These are phyloP conservation scores for Tremellales sp. DNA, from an alignment of 1,284 basidiomycete genomes.

Conservation along the genomic window DNA sequence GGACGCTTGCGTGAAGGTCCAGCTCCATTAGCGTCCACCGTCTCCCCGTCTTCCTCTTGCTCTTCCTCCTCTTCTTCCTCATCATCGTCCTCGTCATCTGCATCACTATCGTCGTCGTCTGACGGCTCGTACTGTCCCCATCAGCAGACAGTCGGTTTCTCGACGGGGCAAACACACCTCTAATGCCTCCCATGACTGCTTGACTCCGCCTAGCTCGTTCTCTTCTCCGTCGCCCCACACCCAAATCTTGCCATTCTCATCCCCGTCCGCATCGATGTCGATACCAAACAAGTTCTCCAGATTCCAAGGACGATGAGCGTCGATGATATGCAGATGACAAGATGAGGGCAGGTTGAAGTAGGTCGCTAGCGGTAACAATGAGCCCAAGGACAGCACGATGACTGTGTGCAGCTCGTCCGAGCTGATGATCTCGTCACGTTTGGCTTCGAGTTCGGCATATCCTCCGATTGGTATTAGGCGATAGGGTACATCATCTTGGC, in stretches of 20 bases:
- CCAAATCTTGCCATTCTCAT: constrained; percentile 48
- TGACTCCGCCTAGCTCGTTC: constrained; percentile 38
- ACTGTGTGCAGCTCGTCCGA: constrained; percentile 82
- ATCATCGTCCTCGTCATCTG: constrained; percentile 39
- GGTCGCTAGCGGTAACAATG: constrained; percentile 73
- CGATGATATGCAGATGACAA: constrained; percentile 83
- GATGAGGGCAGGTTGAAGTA: constrained; percentile 47
- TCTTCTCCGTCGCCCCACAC: constrained; percentile 88
- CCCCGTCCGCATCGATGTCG: constrained; percentile 39
- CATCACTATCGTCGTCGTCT: constrained; percentile 30
- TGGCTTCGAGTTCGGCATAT: constrained; percentile 64
- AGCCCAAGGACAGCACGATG: constrained; percentile 88
- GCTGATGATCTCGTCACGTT: constrained; percentile 63
- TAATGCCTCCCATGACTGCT: constrained; percentile 58
- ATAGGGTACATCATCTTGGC: constrained; percentile 89
- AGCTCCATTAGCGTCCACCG: constrained; percentile 34
- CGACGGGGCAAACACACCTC: constrained; percentile 68
- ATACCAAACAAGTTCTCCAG: constrained; percentile 80
- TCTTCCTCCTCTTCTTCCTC: constrained; percentile 52
- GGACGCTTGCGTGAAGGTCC: constrained; percentile 57
- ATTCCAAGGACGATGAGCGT: constrained; percentile 88
- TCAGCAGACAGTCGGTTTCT: constrained; percentile 50
- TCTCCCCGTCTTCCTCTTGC: constrained; percentile 42
- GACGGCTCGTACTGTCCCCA: constrained; percentile 42
- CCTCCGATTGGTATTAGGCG: constrained; percentile 89